Evolutionary conservation across 352 stramenopile genomes (phyloP), one percentile per base, ranked within the genome.

Genomic region (Phytophthora fragariaefolia): DNA sequence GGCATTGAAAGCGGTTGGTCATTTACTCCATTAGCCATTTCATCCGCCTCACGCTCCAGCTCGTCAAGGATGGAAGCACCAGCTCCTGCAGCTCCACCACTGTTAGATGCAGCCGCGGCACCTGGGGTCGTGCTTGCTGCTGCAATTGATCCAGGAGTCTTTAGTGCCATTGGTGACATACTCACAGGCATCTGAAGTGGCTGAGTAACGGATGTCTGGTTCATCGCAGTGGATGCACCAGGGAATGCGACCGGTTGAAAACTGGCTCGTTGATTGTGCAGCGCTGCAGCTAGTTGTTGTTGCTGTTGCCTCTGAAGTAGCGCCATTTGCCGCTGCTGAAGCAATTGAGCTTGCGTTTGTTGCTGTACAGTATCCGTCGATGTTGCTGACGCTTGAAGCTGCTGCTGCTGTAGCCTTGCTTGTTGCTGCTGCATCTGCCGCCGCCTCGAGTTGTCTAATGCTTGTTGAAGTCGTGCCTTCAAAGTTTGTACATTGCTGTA

Each of bases 401-500:
- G 73, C 55, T 72, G 61, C 48, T 77, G 64, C 42, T 63, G 66
- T 34, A 79, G 53, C 23, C 63, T 55, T 55, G 52, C 55, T 42
- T 83, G 74, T 47, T 91, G 83, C 55, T 93, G 84, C 26, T 91
- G 83, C 80, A 94, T 89, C 49, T 96, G 87, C 22, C 87, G 68
- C 51, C 87, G 71, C 28, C 87, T 71, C 2, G 87, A 95, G 30
- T 93, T 95, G 52, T 95, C 87, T 23, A 95, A 63, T n/a, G 87
- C 89, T 61, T 93, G 85, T 66, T 96, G 89, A 5, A 96, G 59
- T 52, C 89, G 70, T 12, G 76, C 76, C 67, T 96, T 96, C 10
- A 96, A 72, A 13, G 89, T 96, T 30, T 93, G 84, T 24, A 96
- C 82, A 51, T 95, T 93, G 62, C 84, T 94, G 72, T 96, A 96